phyloP scores from a whole-genome alignment of 805 yeast genomes.

The Tetrapisispora phaffii region DNA sequence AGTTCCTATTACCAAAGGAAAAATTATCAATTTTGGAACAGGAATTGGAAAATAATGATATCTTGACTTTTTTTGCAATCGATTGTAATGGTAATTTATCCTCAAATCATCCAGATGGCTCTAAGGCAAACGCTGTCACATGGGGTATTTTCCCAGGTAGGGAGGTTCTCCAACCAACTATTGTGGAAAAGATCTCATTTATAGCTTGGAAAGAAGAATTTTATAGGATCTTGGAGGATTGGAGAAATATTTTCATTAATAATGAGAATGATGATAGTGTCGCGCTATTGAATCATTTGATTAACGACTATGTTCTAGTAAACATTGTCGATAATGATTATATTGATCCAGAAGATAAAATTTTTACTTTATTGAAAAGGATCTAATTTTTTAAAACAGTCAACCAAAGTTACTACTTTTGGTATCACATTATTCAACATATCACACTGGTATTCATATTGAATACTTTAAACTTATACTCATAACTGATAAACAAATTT shows the following conservation, averaged over 20 bases:
- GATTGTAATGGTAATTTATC: constrained; percentile 43
- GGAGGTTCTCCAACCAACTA: constrained; percentile 90
- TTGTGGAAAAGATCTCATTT: constrained; percentile 84
- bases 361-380: constrained; percentile 40
- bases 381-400: no score
- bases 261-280: constrained; percentile 27
- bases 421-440: background rate
- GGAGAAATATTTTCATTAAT: constrained; percentile 49
- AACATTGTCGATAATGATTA: constrained; percentile 87
- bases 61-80: constrained; percentile 73
- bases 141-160: constrained; percentile 98
- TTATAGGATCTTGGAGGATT: constrained; percentile 69
- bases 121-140: constrained; percentile 85
- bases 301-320: constrained; percentile 57
- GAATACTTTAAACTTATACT: background rate
- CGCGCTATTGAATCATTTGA: constrained; percentile 23
- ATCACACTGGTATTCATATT: background rate
- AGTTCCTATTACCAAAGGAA: constrained; percentile 61
- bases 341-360: constrained; percentile 42
- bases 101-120: constrained; percentile 61
- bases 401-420: no score
- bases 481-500: background rate
- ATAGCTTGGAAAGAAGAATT: constrained; percentile 97
- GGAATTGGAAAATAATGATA: constrained; percentile 34
- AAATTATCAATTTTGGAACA: constrained; percentile 18